Percentiles rank a stretch among this genome's conserved stretches.
Conservation (phyloP, 2,329 filamentous ascomycete species). For the Colletotrichum theobromicola region DNA sequence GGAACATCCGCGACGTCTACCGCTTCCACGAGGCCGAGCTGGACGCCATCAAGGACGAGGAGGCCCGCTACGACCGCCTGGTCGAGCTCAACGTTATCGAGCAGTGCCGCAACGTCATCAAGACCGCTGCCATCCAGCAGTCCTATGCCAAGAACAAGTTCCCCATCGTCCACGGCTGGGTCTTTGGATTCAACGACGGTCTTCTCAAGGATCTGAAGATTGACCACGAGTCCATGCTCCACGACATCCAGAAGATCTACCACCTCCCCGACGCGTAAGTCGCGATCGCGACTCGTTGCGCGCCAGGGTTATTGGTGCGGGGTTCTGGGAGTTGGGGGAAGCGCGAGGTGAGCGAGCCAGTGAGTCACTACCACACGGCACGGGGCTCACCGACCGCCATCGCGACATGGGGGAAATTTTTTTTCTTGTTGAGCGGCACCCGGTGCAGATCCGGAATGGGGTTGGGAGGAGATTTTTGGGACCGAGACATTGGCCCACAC, state of each 20-base stretch:
- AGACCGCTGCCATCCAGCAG: conserved; percentile 82
- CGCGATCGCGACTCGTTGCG: not conserved
- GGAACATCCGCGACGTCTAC: conserved; percentile 78
- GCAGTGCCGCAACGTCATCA: conserved; percentile 79
- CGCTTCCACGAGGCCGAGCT: conserved; percentile 74
- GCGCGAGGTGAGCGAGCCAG: not conserved
- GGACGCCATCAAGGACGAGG: conserved; percentile 63
- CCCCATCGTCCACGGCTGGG: conserved; percentile 76
- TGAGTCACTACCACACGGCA: conserved; percentile 1
- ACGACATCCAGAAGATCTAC: conserved; percentile 69
- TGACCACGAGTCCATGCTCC: conserved; percentile 64
- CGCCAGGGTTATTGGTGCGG: not conserved
- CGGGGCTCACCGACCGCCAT: not conserved
- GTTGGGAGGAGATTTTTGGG: not conserved
- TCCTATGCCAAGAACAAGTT: conserved; percentile 66
- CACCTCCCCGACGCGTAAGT: conserved; percentile 47
- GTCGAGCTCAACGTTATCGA: conserved; percentile 85
- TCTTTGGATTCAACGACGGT: conserved; percentile 73
- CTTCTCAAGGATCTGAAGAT: conserved; percentile 69
- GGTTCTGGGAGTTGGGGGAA: not conserved
- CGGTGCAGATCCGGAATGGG: conserved; percentile 12
- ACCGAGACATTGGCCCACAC: conserved; percentile 12
- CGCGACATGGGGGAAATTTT: conserved; percentile 11
- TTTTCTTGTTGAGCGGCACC: conserved; percentile 19
- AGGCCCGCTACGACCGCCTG: conserved; percentile 70